Evolutionary conservation across 2,329 filamentous ascomycete genomes (phyloP), one percentile per base, ranked within the genome.

Genomic region (Ceratocystis cacaofunesta): DNA sequence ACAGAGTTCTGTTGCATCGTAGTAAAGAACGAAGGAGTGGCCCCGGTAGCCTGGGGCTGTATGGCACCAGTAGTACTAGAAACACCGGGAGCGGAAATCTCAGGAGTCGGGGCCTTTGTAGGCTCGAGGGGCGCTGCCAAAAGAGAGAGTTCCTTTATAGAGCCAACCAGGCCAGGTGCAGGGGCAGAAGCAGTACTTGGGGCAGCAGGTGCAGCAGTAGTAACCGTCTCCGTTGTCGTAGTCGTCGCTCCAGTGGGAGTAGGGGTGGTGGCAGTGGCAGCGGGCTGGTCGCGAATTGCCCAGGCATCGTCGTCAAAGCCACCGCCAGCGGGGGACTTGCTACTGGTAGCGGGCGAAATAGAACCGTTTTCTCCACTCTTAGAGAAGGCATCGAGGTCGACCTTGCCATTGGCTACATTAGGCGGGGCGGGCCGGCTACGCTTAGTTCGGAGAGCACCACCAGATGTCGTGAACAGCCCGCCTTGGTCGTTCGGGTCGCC

Each of bases 301-400:
- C 94, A 99, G 7, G 94, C 94, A 77, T 97, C 90, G 72, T 97
- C 94, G 63, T 99, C 94, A 72, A 97, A 97, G 2, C 90, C 90
- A 67, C 79, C 55, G 55, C 55, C 78, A 32, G 70, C 69, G 15
- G 68, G 69, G 63, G 69, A 66, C 62, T 72, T 73, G 46, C 72
- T 50, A 3, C 68, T 66, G 50, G 70, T 68, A 55, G 69, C 66
- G 62, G 70, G 62, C 69, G 67, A 52, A 43, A 73, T 2, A 8
- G 61, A 44, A 12, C 57, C 62, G 19, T 63, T 63, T 17, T 32
- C 62, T 7, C 79, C 78, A 62, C 82, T 79, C 71, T 84, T 84
- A 66, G 87, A 85, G 72, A 97, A 92, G 0, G 88, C 89, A 72
- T 90, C 89, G n/a, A 89, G 80, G 76, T 96, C 90, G 48, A 97